phyloP scores from a whole-genome alignment of 2,329 filamentous ascomycete genomes.

The Fonsecaea erecta region DNA sequence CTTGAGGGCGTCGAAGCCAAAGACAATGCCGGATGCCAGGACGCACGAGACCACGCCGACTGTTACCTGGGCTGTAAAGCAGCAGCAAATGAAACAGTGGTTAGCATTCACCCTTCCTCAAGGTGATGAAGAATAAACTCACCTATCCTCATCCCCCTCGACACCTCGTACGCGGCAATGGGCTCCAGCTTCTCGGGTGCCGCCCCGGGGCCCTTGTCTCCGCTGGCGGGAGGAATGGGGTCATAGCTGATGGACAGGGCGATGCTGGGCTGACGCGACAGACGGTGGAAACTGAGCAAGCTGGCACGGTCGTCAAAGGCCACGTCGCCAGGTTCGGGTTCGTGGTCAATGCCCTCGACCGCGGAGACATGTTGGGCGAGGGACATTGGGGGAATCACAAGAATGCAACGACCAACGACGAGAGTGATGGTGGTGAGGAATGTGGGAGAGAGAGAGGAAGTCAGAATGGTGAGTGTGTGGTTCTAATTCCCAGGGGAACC shows the following conservation, averaged over 20 bases:
- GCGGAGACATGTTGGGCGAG: slow-evolving; percentile 58
- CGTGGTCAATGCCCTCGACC: slow-evolving; percentile 55
- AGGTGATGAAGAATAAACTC: slow-evolving; percentile 7
- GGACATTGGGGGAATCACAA: slow-evolving; percentile 47
- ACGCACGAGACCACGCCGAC: slow-evolving; percentile 74
- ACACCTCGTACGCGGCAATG: slow-evolving; percentile 57
- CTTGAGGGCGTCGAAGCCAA: slow-evolving; percentile 83
- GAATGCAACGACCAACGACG: not conserved
- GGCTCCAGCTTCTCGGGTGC: slow-evolving; percentile 49
- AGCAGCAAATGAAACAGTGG: not conserved
- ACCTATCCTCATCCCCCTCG: slow-evolving; percentile 45
- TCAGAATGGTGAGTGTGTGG: too few relatives aligned
- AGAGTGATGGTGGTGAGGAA: not conserved
- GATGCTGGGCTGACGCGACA: slow-evolving; percentile 41
- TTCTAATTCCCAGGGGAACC: too few relatives aligned
- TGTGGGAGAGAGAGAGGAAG: not conserved
- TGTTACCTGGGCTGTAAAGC: slow-evolving; percentile 60
- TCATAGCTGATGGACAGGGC: slow-evolving; percentile 55
- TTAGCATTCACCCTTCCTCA: not conserved
- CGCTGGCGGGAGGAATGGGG: slow-evolving; percentile 47
- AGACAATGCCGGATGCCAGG: slow-evolving; percentile 77
- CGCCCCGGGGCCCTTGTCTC: slow-evolving; percentile 34
- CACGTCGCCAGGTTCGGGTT: slow-evolving; percentile 39
- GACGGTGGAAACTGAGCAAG: slow-evolving; percentile 6
- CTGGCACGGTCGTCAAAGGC: slow-evolving; percentile 19